These are phyloP conservation scores for Kwoniella dejecticola DNA, from an alignment of 768 basidiomycete species.

Conservation along the genomic window DNA sequence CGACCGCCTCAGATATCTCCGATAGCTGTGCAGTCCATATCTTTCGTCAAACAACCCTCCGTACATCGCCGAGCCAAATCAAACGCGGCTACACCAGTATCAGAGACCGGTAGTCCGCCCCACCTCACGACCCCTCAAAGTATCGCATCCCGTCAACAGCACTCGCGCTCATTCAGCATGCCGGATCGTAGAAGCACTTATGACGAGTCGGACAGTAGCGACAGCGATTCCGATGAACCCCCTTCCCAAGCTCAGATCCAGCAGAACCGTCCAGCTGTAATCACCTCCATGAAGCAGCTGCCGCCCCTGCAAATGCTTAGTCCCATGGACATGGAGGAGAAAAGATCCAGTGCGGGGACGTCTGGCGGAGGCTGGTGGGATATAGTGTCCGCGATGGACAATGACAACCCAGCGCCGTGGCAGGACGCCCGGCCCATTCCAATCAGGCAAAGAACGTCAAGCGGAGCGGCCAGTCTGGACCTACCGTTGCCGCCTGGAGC, in stretches of 20 bases:
- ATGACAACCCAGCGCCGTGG: conserved; percentile 37
- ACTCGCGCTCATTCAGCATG: conserved; percentile 39
- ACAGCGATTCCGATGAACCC: conserved; percentile 18
- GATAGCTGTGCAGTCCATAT: conserved; percentile 2
- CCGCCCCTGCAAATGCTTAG: conserved; percentile 19
- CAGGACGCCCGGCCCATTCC: conserved; percentile 10
- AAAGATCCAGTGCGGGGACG: conserved; percentile 2
- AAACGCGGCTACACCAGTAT: conserved; percentile 9
- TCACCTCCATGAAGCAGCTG: conserved; percentile 11
- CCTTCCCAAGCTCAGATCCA: conserved; percentile 13
- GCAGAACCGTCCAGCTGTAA: conserved; percentile 1
- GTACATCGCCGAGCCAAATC: conserved; percentile 36
- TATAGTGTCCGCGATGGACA: conserved; percentile 44
- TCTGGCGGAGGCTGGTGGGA: conserved; percentile 46
- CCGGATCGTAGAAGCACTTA: conserved; percentile 30
- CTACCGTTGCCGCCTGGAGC: conserved; percentile 41
- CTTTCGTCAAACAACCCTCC: conserved; percentile 26
- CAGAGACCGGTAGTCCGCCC: conserved; percentile 12
- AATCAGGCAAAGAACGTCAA: conserved; percentile 7
- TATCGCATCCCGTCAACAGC: conserved; percentile 19
- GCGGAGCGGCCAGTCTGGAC: conserved; percentile 10
- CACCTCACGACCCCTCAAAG: conserved; percentile 11
- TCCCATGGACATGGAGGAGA: conserved; percentile 20
- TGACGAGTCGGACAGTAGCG: conserved; percentile 19
- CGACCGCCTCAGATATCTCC: conserved; percentile 7